Evolutionary conservation across 1,284 basidiomycete species (phyloP).

Genomic region (Austroboletus novae-zelandiae): DNA sequence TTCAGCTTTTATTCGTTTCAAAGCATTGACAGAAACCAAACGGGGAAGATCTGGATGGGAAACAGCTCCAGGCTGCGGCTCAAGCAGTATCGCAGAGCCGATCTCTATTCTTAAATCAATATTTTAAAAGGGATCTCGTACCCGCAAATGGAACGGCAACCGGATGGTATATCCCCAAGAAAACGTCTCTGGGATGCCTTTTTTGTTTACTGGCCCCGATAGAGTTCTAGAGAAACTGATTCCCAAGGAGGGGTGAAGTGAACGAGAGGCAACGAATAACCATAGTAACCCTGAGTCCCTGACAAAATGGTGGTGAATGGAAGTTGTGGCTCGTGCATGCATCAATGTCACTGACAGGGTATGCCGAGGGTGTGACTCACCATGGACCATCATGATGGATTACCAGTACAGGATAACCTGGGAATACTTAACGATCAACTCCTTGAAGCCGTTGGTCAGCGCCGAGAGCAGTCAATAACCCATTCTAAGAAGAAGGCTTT

Average conservation of each 20-base stretch:
- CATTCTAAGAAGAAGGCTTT: constrained; percentile 2
- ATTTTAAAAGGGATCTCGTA: constrained; percentile 4
- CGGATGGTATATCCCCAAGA: constrained; percentile 2
- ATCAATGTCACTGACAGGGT: too few relatives aligned
- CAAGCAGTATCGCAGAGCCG: constrained; percentile 11
- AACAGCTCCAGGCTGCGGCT: constrained; percentile 5
- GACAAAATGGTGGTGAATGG: not conserved
- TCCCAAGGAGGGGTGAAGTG: constrained; percentile 4
- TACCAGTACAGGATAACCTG: constrained; percentile 1
- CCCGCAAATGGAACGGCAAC: not conserved
- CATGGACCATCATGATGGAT: constrained; percentile 1
- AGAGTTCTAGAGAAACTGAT: constrained; percentile 1
- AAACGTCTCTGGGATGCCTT: not conserved
- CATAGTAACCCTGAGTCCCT: not conserved
- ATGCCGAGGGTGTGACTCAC: not conserved
- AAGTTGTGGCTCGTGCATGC: too few relatives aligned
- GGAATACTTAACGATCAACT: constrained; percentile 2
- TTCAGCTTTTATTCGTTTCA: constrained; percentile 23
- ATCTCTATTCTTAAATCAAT: constrained; percentile 4
- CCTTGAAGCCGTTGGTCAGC: too few relatives aligned
- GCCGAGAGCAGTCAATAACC: not conserved
- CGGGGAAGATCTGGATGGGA: constrained; percentile 16
- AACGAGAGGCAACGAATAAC: constrained; percentile 15
- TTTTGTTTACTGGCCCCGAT: constrained; percentile 7
- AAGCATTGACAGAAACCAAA: constrained; percentile 7